These are phyloP conservation scores for Sarocladiaceae sp. DNA, from an alignment of 2,329 filamentous ascomycete genomes.

Conservation along the genomic window DNA sequence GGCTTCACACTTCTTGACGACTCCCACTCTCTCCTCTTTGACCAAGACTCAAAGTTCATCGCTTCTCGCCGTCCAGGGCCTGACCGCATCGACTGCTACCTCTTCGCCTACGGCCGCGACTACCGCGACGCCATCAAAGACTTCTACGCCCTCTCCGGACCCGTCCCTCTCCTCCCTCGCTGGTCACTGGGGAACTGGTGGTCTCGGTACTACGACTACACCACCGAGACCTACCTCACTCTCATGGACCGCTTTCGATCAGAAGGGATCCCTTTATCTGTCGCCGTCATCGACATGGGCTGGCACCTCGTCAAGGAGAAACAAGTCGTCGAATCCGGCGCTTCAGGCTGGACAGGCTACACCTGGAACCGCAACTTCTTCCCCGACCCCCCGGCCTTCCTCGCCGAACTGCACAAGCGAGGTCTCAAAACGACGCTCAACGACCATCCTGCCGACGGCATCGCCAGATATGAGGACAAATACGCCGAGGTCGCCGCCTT, in stretches of 20 bases:
- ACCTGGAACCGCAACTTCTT: slow-evolving; percentile 49
- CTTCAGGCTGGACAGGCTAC: slow-evolving; percentile 48
- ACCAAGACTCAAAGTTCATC: slow-evolving; percentile 41
- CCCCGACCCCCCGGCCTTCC: slow-evolving; percentile 47
- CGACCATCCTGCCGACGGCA: slow-evolving; percentile 55
- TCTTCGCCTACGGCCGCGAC: slow-evolving; percentile 54
- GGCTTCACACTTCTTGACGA: slow-evolving; percentile 51
- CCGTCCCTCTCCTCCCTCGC: slow-evolving; percentile 48
- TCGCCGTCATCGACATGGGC: slow-evolving; percentile 60
- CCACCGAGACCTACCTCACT: slow-evolving; percentile 45
- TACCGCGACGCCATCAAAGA: slow-evolving; percentile 47
- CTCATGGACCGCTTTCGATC: slow-evolving; percentile 50
- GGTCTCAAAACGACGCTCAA: slow-evolving; percentile 52
- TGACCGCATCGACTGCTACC: slow-evolving; percentile 49
- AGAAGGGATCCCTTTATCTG: slow-evolving; percentile 47
- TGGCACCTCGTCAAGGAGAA: slow-evolving; percentile 52
- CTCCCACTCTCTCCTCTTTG: slow-evolving; percentile 49
- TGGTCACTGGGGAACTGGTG: slow-evolving; percentile 61
- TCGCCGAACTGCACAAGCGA: slow-evolving; percentile 42
- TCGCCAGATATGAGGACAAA: slow-evolving; percentile 48
- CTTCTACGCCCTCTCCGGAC: slow-evolving; percentile 49
- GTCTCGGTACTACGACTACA: slow-evolving; percentile 56
- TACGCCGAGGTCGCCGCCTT: slow-evolving; percentile 49
- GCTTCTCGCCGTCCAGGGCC: slow-evolving; percentile 35
- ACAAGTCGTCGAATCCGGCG: slow-evolving; percentile 40